Conservation (phyloP, 176 grass and related monocot genomes). For the Triticum dicoccoides region DNA sequence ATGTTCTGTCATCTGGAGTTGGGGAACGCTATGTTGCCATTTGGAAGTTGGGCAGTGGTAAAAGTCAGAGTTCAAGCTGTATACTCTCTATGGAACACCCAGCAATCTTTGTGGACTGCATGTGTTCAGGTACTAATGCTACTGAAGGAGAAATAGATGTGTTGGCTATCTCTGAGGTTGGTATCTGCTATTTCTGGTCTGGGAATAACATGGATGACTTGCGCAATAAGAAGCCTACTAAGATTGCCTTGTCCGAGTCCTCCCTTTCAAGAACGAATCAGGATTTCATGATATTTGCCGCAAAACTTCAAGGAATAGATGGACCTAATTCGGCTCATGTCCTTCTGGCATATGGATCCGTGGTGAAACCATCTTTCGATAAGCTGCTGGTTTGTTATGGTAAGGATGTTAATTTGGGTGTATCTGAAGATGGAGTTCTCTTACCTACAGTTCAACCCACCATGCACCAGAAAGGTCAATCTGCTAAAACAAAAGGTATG, state of each 20-base stretch:
- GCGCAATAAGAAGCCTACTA: slow-evolving; percentile 71
- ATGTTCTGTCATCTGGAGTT: slow-evolving; percentile 88
- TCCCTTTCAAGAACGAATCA: slow-evolving; percentile 44
- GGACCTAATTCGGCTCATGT: slow-evolving; percentile 66
- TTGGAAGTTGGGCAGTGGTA: slow-evolving; percentile 65
- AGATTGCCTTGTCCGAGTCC: slow-evolving; percentile 48
- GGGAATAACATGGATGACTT: slow-evolving; percentile 57
- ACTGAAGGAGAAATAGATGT: slow-evolving; percentile 45
- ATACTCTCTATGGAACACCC: slow-evolving; percentile 90
- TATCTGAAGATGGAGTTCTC: slow-evolving; percentile 67
- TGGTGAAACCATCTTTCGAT: slow-evolving; percentile 88
- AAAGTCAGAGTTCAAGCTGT: slow-evolving; percentile 60
- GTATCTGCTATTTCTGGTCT: slow-evolving; percentile 87
- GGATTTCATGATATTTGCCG: slow-evolving; percentile 60
- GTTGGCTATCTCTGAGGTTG: slow-evolving; percentile 84
- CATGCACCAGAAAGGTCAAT: slow-evolving; percentile 48
- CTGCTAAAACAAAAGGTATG: slow-evolving; percentile 61
- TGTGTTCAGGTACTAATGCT: slow-evolving; percentile 26
- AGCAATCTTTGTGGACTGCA: slow-evolving; percentile 76
- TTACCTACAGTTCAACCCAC: slow-evolving; percentile 49
- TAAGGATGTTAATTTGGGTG: slow-evolving; percentile 64
- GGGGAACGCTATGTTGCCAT: slow-evolving; percentile 87
- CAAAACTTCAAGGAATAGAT: slow-evolving; percentile 64
- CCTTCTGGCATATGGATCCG: slow-evolving; percentile 74
- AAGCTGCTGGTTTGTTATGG: slow-evolving; percentile 69